These are phyloP conservation scores for Chenopodium suecicum DNA, from an alignment of 148 eudicot species.

Conservation along the genomic window DNA sequence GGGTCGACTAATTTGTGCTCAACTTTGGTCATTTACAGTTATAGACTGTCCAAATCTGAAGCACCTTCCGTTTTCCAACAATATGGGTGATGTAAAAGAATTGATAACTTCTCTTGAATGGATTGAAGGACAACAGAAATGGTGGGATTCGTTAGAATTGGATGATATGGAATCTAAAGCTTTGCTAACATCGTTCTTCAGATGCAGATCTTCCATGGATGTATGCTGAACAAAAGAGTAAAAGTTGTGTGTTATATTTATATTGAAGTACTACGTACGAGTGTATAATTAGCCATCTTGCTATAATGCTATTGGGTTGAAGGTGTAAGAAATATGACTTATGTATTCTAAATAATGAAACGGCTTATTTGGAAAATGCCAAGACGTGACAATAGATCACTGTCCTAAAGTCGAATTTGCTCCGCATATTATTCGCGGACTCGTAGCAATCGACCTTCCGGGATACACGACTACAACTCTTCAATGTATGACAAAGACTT, in stretches of 20 bases:
- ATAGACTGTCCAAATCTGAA: neutral
- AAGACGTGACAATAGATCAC: no score
- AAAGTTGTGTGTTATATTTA: neutral
- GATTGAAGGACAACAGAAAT: neutral
- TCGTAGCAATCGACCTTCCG: no score
- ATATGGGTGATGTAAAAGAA: neutral
- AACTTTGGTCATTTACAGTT: neutral
- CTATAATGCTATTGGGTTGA: no score
- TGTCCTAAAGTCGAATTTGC: no score
- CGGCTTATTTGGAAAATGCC: no score
- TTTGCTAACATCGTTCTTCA: neutral
- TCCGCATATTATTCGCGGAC: no score
- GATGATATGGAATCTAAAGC: neutral
- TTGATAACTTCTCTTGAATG: neutral
- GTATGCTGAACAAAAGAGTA: neutral
- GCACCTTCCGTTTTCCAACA: neutral
- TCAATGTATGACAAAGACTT: no score
- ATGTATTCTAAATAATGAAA: no score
- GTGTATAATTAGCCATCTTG: no score
- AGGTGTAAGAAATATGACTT: no score
- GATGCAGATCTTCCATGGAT: neutral
- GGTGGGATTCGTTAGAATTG: neutral
- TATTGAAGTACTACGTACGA: no score
- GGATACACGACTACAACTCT: no score
- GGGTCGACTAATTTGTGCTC: neutral